A percentile compares a stretch with the other conserved stretches of the same genome.
These are phyloP conservation scores for Xanthoconium stramineum DNA, from an alignment of 768 basidiomycete genomes.

Conservation along the genomic window DNA sequence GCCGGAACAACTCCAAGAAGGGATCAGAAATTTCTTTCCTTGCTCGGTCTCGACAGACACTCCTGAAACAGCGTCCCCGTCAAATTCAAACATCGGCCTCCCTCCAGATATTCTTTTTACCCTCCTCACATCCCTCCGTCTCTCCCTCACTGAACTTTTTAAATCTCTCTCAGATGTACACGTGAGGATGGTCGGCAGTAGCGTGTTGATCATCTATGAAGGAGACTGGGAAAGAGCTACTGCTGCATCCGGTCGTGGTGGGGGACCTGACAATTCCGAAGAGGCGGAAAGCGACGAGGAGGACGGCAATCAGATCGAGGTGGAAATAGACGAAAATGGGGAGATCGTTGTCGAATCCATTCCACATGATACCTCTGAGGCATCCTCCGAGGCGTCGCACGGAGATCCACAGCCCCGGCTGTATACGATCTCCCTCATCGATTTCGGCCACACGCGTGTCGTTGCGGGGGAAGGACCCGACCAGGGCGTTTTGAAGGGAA, in stretches of 20 bases:
- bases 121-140: slow-evolving; percentile 54
- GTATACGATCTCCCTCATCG: slow-evolving; percentile 77
- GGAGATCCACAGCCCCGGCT: slow-evolving; percentile 11
- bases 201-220: slow-evolving; percentile 80
- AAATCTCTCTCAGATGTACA: slow-evolving; percentile 51
- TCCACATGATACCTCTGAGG: slow-evolving; percentile 12
- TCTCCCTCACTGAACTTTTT: slow-evolving; percentile 51
- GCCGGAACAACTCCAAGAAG: slow-evolving; percentile 66
- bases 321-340: slow-evolving; percentile 31
- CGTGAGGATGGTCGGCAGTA: slow-evolving; percentile 78
- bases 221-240: slow-evolving; percentile 45
- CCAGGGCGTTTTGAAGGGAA: slow-evolving; percentile 68
- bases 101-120: slow-evolving; percentile 51
- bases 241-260: slow-evolving; percentile 36
- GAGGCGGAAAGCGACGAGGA: slow-evolving; percentile 33
- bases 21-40: slow-evolving; percentile 79
- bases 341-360: slow-evolving; percentile 21
- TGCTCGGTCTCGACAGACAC: slow-evolving; percentile 25
- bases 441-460: slow-evolving; percentile 87
- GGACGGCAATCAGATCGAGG: slow-evolving; percentile 38
- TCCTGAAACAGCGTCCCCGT: not conserved
- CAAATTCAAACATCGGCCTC: slow-evolving; percentile 43
- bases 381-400: slow-evolving; percentile 38
- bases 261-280: slow-evolving; percentile 13
- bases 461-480: slow-evolving; percentile 74